phyloP scores from a whole-genome alignment of 1,284 basidiomycete species.

The Puccinia triticina region DNA sequence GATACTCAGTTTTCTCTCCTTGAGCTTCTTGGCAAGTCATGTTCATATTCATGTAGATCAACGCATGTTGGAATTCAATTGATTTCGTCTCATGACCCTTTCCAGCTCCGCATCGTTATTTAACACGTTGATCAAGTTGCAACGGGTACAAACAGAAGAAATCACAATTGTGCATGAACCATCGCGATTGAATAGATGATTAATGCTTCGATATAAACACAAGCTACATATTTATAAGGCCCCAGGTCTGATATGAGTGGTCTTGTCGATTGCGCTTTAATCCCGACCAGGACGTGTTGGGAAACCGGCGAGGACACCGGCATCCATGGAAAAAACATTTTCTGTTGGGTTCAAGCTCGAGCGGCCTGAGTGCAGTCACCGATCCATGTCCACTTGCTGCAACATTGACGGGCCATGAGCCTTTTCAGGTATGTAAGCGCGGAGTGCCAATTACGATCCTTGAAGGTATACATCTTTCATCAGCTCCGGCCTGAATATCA shows the following conservation, averaged over 20 bases:
- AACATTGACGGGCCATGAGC: background rate
- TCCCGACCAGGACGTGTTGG: background rate
- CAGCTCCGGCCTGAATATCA: too few relatives aligned
- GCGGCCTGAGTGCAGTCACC: background rate
- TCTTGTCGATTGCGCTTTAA: background rate
- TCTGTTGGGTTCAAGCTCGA: too few relatives aligned
- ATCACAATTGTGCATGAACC: background rate
- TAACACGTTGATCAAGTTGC: too few relatives aligned
- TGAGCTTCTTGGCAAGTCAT: background rate
- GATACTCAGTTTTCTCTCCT: background rate
- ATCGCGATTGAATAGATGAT: constrained; percentile 17
- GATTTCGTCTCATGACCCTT: background rate
- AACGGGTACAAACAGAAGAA: background rate
- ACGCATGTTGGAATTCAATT: constrained; percentile 6
- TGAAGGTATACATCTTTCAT: too few relatives aligned
- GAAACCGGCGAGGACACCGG: background rate
- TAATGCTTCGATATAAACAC: background rate
- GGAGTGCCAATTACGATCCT: too few relatives aligned
- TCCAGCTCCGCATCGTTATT: background rate
- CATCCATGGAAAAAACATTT: too few relatives aligned
- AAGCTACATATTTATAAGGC: background rate
- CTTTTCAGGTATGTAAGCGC: background rate
- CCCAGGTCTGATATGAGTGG: background rate
- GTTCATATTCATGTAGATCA: background rate
- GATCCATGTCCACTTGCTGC: background rate